Evolutionary conservation across 805 yeast species (phyloP).

Genomic region (Hanseniaspora pseudoguilliermondii): DNA sequence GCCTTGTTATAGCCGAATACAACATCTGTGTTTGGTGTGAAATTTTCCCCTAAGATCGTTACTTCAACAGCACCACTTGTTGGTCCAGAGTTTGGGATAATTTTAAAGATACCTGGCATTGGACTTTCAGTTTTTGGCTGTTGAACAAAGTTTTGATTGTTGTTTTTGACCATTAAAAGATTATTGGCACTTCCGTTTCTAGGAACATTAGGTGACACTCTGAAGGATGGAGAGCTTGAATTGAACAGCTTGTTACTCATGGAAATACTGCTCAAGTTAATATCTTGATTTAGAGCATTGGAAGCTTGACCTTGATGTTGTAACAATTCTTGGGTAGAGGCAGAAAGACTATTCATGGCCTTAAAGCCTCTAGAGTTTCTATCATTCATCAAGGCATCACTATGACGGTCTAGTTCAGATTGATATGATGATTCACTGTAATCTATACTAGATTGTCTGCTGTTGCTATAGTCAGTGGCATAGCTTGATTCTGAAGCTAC

Average conservation of each 20-base stretch:
- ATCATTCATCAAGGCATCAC: neutral
- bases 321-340: conserved; percentile 10
- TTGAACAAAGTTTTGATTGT: neutral
- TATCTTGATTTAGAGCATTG: neutral
- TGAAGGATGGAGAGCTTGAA: conserved; percentile 8
- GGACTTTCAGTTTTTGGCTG: conserved; percentile 8
- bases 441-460: conserved; percentile 12
- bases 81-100: conserved; percentile 93
- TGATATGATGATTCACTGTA: conserved; percentile 4
- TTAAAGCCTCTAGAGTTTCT: neutral
- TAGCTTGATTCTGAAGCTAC: conserved; percentile 11
- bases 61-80: conserved; percentile 93
- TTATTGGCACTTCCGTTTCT: conserved; percentile 4
- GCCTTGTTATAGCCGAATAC: conserved; percentile 76
- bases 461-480: conserved; percentile 10
- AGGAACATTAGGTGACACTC: neutral
- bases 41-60: conserved; percentile 76
- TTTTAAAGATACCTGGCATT: conserved; percentile 59
- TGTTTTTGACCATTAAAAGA: neutral
- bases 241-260: neutral
- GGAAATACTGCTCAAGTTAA: neutral
- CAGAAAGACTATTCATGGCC: neutral
- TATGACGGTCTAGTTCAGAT: neutral
- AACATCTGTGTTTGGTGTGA: conserved; percentile 69
- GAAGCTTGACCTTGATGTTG: conserved; percentile 9